Base-by-base conservation (phyloP, 2,329 filamentous ascomycete species). In the Huntiella abstrusa region DNA sequence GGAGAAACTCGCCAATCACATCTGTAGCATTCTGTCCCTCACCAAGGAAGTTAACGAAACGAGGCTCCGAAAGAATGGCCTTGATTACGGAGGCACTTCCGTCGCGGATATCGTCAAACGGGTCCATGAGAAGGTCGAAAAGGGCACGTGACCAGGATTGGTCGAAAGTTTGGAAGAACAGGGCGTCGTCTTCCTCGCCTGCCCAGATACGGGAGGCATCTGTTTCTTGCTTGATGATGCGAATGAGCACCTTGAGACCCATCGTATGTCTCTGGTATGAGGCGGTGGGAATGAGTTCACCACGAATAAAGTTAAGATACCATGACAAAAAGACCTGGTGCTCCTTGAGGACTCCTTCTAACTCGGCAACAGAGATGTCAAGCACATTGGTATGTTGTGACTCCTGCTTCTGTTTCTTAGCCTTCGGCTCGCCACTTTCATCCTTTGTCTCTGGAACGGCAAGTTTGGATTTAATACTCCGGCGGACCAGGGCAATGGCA, bases 181-280 rank as follows among this genome's bases (percentile, higher is more conserved):
- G 57, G 45, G 49, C 53, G 54, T 60, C 65, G 53, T 67, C 60
- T 45, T 61, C 60, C 34, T 52, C 47, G 1, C 62, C 60, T 45
- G 62, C 58, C 62, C 61, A 63, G 4, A 58, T 55, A 49, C 62
- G 62, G 2, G 57, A 54, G 5, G 65, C 55, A 51, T 81, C 80
- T n/a, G 80, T 64, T 22, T 81, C 80, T 37, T 80, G 75, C 49
- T 73, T 73, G 4, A 86, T 60, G n/a, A 88, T 64, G 45, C 80
- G 68, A 1, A 65, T 66, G 22, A 88, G 61, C 1, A 80, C 76
- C 55, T 79, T 85, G 4, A 96, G 60, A 2, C 84, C 77, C 2
- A 82, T 83, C 41, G 87, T 82, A 54, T 94, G 88, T 5, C 86
- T 75, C 57, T 93, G 87, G 56, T 96, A 98, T 8, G 87, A 91